These are phyloP conservation scores for Candida tunisiensis DNA, from an alignment of 1,139 yeast genomes.

Conservation along the genomic window DNA sequence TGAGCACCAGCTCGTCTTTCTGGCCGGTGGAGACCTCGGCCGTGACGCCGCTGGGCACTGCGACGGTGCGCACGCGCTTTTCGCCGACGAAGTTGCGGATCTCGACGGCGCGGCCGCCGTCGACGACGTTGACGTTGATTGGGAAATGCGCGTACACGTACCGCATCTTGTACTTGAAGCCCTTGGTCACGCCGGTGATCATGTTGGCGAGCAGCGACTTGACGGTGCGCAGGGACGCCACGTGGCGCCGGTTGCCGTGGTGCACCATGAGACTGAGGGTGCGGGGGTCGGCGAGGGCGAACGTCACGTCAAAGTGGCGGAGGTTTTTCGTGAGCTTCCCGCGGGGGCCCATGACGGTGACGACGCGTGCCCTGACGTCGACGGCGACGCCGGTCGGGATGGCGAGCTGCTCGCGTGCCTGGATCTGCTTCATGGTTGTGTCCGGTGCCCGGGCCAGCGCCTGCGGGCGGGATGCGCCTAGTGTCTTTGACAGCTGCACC, in stretches of 20 bases:
- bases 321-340: conserved; percentile 86
- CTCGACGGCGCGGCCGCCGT: conserved; percentile 68
- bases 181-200: conserved; percentile 98
- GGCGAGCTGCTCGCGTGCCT: conserved; percentile 80
- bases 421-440: conserved; percentile 70
- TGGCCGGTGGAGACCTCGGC: conserved; percentile 66
- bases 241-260: conserved; percentile 99
- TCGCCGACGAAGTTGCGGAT: conserved; percentile 99
- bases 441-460: background rate
- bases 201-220: conserved; percentile 87
- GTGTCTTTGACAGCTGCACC: background rate
- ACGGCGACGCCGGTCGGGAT: conserved; percentile 93
- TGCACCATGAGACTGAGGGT: conserved; percentile 82
- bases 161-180: conserved; percentile 99
- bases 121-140: conserved; percentile 87
- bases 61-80: conserved; percentile 74
- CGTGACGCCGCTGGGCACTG: conserved; percentile 77
- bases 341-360: conserved; percentile 96
- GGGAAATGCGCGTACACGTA: conserved; percentile 99
- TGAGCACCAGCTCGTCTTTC: conserved; percentile 86
- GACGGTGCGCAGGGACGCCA: conserved; percentile 98
- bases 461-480: background rate
- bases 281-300: conserved; percentile 53
- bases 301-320: conserved; percentile 90
- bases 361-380: conserved; percentile 77